Conservation (phyloP, 352 stramenopile genomes). For the Pythium plurisporium region DNA sequence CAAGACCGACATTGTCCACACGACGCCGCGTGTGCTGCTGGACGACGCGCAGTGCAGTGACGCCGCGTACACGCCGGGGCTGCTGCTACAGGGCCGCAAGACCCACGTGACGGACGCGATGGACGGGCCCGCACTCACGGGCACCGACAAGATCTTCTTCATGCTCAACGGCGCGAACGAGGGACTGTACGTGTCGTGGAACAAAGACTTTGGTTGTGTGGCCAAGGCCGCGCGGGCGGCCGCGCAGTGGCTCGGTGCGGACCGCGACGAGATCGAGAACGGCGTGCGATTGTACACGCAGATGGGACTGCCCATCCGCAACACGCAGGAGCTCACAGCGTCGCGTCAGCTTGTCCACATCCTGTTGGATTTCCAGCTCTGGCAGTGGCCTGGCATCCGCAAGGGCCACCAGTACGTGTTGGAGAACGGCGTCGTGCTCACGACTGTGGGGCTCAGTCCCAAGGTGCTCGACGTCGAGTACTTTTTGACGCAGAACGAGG, state of each 20-base stretch:
- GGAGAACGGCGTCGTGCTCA: slow-evolving; percentile 67
- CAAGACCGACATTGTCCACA: slow-evolving; percentile 40
- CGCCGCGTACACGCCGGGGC: slow-evolving; percentile 25
- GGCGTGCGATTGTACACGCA: slow-evolving; percentile 73
- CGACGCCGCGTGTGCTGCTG: slow-evolving; percentile 37
- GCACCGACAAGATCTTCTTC: slow-evolving; percentile 64
- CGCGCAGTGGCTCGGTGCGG: slow-evolving; percentile 55
- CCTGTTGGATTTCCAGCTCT: slow-evolving; percentile 79
- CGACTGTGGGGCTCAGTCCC: slow-evolving; percentile 54
- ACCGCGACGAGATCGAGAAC: slow-evolving; percentile 59
- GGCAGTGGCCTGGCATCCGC: slow-evolving; percentile 74
- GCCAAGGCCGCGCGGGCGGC: slow-evolving; percentile 36
- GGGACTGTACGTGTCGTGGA: slow-evolving; percentile 76
- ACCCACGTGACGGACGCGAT: slow-evolving; percentile 55
- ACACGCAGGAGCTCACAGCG: slow-evolving; percentile 33
- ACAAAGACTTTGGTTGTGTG: slow-evolving; percentile 64
- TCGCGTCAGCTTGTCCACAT: slow-evolving; percentile 69
- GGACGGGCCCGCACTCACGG: slow-evolving; percentile 25
- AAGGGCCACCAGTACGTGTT: slow-evolving; percentile 71
- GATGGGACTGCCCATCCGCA: slow-evolving; percentile 56
- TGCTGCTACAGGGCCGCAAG: slow-evolving; percentile 34
- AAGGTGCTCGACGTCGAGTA: slow-evolving; percentile 75
- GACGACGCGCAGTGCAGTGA: slow-evolving; percentile 34
- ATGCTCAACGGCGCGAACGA: slow-evolving; percentile 83
- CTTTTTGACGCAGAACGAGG: slow-evolving; percentile 59